Conservation (phyloP, 352 stramenopile genomes). For the Phytophthora cryptogea region DNA sequence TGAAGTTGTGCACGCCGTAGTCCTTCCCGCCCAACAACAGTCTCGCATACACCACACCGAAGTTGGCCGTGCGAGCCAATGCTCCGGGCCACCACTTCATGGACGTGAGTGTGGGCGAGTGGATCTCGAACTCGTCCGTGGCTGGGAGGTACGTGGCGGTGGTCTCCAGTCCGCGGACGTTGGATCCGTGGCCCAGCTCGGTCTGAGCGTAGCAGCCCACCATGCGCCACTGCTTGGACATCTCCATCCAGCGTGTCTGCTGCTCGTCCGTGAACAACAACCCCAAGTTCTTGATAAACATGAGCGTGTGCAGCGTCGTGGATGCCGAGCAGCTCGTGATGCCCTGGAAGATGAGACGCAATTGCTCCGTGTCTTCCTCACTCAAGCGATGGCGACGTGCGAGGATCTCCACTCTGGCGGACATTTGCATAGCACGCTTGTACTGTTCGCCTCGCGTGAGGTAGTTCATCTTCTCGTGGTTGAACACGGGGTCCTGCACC, state of each 20-base stretch:
- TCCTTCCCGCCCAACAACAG: slow-evolving; percentile 85
- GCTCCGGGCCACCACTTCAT: slow-evolving; percentile 97
- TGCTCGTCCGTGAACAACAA: slow-evolving; percentile 77
- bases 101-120: slow-evolving; percentile 94
- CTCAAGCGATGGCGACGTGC: slow-evolving; percentile 51
- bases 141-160: slow-evolving; percentile 93
- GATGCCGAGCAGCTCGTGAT: slow-evolving; percentile 60
- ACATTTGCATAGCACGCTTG: slow-evolving; percentile 58
- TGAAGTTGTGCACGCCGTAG: slow-evolving; percentile 96
- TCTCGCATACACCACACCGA: slow-evolving; percentile 84
- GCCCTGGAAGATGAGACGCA: slow-evolving; percentile 57
- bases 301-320: slow-evolving; percentile 71
- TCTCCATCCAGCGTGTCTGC: slow-evolving; percentile 64
- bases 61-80: slow-evolving; percentile 94
- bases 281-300: slow-evolving; percentile 73
- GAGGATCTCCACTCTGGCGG: slow-evolving; percentile 59
- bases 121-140: slow-evolving; percentile 93
- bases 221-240: slow-evolving; percentile 72
- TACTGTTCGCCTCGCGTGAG: slow-evolving; percentile 68
- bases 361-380: slow-evolving; percentile 61
- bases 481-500: slow-evolving; percentile 57
- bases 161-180: slow-evolving; percentile 92
- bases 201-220: slow-evolving; percentile 89
- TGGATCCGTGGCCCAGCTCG: slow-evolving; percentile 90
- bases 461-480: slow-evolving; percentile 69